A percentile compares a stretch with the other conserved stretches of the same genome.
Conservation (phyloP, 1,284 basidiomycete genomes). For the Leccinum fuscescens region DNA sequence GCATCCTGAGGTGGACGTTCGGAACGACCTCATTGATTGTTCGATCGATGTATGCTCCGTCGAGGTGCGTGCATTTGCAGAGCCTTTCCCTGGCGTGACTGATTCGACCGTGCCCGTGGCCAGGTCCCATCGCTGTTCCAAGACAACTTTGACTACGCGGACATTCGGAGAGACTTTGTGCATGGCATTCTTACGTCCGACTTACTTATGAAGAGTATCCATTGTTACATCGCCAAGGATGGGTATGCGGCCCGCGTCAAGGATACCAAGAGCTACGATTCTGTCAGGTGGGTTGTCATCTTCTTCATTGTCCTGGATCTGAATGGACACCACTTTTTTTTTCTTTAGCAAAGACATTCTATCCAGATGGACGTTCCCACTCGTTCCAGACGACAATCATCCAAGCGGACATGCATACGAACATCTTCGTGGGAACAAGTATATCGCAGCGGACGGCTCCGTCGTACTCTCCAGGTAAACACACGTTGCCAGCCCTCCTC, state of each 20-base stretch:
- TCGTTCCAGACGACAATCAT: conserved; percentile 91
- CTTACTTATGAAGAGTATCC: conserved; percentile 92
- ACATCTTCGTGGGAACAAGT: conserved; percentile 81
- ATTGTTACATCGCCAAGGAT: conserved; percentile 82
- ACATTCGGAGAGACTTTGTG: conserved; percentile 90
- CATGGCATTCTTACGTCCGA: conserved; percentile 97
- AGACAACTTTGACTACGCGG: conserved; percentile 98
- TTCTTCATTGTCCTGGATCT: neutral
- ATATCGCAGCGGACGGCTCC: conserved; percentile 74
- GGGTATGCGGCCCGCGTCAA: conserved; percentile 88
- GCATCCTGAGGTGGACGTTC: conserved; percentile 77
- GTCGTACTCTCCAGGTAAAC: conserved; percentile 74
- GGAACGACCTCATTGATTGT: conserved; percentile 87
- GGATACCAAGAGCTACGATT: conserved; percentile 88
- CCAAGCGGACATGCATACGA: conserved; percentile 82
- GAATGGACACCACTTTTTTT: neutral
- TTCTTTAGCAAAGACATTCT: conserved; percentile 81
- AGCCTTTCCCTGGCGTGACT: neutral
- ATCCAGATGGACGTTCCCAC: conserved; percentile 89
- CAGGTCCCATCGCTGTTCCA: conserved; percentile 95
- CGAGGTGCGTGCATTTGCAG: conserved; percentile 49
- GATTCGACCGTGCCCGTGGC: neutral
- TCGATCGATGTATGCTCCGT: conserved; percentile 92
- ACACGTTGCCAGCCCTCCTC: neutral
- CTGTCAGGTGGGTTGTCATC: conserved; percentile 59